Evolutionary conservation across 73 alveolate genomes (phyloP), one percentile per base, ranked within the genome.

Genomic region (Paramecium biaurelia): DNA sequence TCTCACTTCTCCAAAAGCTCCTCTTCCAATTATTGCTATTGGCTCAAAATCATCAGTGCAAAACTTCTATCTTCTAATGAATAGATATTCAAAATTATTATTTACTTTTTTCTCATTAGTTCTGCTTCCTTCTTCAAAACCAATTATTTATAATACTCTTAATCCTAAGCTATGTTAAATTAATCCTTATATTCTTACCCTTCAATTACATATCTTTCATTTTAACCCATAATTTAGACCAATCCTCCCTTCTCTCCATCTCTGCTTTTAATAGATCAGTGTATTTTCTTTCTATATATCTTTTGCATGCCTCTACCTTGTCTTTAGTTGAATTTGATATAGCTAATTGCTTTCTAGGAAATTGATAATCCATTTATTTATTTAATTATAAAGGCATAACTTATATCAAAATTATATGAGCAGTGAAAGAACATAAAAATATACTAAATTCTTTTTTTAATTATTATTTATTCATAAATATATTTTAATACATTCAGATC

Each of bases 1-100:
- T 76, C 97, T 53, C 4, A 94, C 97, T 84, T 94, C 97, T 11
- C 97, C 97, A 84, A 94, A 94, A 1, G 97, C 97, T 12, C 97
- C 97, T 93, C 96, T 93, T 11, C 97, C 97, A 41, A 94, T 94
- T 53, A 94, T 94, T 20, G 95, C 74, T 42, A 94, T 45, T 26
- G 97, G 96, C 41, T 92, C 97, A 94, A 85, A 94, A 76, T 94
- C 97, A 67, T 89, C 88, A 21, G 94, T 88, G 15, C 93, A 63
- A 67, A 92, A 72, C 86, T 94, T 94, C 63, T 70, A 49, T 41
- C 97, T 63, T 34, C 94, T 89, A 42, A 53, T 89, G 15, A 9
- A 30, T 30, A 63, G 23, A 30, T 23, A 59, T 89, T 68, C 34
- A 63, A 67, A 38, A 9, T 20, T 35, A 21, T 35, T 35, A 74